Conservation (phyloP, 192 early-diverging fungal genomes). For the Backusella morwellensis region DNA sequence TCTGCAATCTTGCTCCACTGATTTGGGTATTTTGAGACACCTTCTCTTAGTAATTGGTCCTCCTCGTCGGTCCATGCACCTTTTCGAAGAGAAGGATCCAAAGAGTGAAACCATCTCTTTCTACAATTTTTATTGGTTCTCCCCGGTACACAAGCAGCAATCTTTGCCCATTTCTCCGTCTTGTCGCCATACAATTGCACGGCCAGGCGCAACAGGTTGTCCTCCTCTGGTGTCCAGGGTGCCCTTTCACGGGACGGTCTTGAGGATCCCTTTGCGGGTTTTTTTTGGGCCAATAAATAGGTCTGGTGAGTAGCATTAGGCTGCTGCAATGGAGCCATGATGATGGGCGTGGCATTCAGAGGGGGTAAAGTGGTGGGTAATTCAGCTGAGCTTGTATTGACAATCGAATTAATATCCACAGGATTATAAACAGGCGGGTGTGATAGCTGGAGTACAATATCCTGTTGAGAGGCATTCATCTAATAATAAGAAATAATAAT, state of each 20-base stretch:
- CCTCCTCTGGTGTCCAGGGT: conserved; percentile 79
- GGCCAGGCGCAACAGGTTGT: conserved; percentile 66
- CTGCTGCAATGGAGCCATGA: conserved; percentile 18
- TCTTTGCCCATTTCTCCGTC: conserved; percentile 77
- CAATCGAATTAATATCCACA: conserved; percentile 27
- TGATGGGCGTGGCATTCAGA: conserved; percentile 1
- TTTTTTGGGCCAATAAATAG: conserved; percentile 13
- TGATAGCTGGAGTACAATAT: conserved; percentile 4
- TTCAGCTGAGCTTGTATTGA: conserved; percentile 11
- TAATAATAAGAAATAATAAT: background rate
- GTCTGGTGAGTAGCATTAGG: conserved; percentile 5
- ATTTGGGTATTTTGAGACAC: conserved; percentile 65
- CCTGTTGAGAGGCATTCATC: background rate
- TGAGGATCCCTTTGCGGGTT: background rate
- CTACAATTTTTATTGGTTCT: conserved; percentile 83
- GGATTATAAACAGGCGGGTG: conserved; percentile 15
- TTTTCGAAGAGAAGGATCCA: conserved; percentile 71
- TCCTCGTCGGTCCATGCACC: conserved; percentile 84
- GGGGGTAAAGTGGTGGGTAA: conserved; percentile 21
- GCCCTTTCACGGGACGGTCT: conserved; percentile 25
- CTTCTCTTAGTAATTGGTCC: conserved; percentile 66
- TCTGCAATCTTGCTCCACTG: conserved; percentile 85
- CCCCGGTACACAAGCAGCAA: conserved; percentile 71
- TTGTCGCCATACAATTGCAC: conserved; percentile 73
- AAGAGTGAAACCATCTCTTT: conserved; percentile 80